These are phyloP conservation scores for Huiozyma naganishii DNA, from an alignment of 805 yeast genomes.

Conservation along the genomic window DNA sequence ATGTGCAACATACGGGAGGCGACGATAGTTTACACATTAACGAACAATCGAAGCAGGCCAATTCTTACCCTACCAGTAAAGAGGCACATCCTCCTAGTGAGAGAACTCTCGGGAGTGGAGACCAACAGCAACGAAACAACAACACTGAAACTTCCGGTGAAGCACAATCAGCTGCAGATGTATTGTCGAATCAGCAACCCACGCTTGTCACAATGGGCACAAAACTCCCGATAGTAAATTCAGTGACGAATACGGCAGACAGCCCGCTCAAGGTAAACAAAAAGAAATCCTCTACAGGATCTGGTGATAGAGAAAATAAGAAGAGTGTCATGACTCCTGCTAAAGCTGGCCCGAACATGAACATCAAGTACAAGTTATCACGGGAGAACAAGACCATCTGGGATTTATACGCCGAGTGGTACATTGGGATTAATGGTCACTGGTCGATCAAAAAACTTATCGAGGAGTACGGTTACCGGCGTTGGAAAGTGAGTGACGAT, in stretches of 20 bases:
- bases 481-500: slow-evolving; percentile 31
- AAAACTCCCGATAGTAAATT: not conserved
- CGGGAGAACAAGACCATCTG: slow-evolving; percentile 30
- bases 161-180: not conserved
- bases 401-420: slow-evolving; percentile 31
- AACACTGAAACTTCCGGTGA: no score
- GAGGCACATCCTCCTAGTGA: not conserved
- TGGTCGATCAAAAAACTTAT: slow-evolving; percentile 24
- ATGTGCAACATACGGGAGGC: no score
- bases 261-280: not conserved
- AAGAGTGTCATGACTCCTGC: not conserved
- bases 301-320: not conserved
- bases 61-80: not conserved
- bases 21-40: no score
- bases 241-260: not conserved
- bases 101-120: not conserved
- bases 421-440: slow-evolving; percentile 27
- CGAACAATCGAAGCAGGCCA: not conserved
- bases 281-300: not conserved
- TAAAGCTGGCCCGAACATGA: slow-evolving; percentile 15
- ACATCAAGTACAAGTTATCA: slow-evolving; percentile 27
- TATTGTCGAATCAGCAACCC: not conserved
- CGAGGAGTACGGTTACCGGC: slow-evolving; percentile 27
- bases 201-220: not conserved
- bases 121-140: not conserved